These are phyloP conservation scores for Leptographium radiaticola DNA, from an alignment of 2,329 filamentous ascomycete species.

Conservation along the genomic window DNA sequence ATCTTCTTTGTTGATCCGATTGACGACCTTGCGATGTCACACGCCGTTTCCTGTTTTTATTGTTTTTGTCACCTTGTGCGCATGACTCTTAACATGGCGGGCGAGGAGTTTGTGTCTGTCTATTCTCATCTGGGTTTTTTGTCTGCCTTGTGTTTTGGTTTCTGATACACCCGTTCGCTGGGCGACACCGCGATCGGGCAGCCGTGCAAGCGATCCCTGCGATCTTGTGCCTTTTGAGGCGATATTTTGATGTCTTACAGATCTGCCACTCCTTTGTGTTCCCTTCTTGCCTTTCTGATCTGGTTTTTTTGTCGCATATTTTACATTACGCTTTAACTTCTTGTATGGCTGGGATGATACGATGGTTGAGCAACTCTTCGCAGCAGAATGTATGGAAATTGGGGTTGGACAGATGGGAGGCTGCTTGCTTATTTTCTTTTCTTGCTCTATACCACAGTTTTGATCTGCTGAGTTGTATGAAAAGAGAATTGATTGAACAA, in stretches of 20 bases:
- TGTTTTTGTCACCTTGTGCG: neutral
- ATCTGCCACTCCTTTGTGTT: neutral
- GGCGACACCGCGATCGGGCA: neutral
- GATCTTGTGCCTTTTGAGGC: neutral
- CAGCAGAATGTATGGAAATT: neutral
- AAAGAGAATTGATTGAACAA: neutral
- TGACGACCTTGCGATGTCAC: neutral
- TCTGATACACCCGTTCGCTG: neutral
- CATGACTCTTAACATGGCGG: neutral
- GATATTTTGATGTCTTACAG: neutral
- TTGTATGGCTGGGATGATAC: conserved; percentile 9
- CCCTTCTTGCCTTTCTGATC: neutral
- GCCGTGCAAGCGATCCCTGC: neutral
- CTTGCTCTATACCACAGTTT: neutral
- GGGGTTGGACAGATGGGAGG: neutral
- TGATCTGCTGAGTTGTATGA: neutral
- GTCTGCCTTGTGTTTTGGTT: neutral
- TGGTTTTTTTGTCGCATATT: neutral
- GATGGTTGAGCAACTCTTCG: conserved; percentile 4
- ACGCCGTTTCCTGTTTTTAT: neutral
- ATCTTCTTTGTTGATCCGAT: neutral
- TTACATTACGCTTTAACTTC: conserved; percentile 1
- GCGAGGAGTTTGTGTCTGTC: neutral
- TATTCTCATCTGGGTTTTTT: neutral
- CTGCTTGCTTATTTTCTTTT: neutral